phyloP scores from a whole-genome alignment of 768 basidiomycete species.

The Glaciozyma martinii region DNA sequence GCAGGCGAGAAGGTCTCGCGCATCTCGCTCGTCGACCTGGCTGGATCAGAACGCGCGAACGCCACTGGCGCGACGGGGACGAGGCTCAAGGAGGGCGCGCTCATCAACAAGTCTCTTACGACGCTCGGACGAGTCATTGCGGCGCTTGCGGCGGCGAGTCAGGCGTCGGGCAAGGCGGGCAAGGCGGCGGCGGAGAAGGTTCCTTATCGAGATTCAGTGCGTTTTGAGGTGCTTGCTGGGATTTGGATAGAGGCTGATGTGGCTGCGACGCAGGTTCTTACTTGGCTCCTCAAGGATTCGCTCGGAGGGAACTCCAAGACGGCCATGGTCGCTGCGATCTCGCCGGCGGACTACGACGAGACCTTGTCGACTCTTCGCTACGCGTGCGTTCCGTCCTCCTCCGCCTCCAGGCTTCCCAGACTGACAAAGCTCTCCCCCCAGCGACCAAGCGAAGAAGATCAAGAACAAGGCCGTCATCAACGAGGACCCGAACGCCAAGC shows the following conservation, averaged over 20 bases:
- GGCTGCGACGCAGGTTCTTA: slow-evolving; percentile 59
- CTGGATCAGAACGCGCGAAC: slow-evolving; percentile 92
- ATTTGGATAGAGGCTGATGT: slow-evolving; percentile 5
- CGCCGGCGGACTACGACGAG: slow-evolving; percentile 97
- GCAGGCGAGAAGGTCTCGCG: slow-evolving; percentile 98
- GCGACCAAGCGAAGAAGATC: slow-evolving; percentile 81
- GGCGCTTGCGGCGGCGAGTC: slow-evolving; percentile 59
- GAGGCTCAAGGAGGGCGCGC: slow-evolving; percentile 87
- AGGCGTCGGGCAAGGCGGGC: slow-evolving; percentile 60
- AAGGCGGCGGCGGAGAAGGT: slow-evolving; percentile 85
- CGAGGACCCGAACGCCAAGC: slow-evolving; percentile 98
- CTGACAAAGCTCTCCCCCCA: neutral
- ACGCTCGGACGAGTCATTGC: slow-evolving; percentile 98
- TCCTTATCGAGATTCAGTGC: slow-evolving; percentile 92
- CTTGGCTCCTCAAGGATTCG: slow-evolving; percentile 96
- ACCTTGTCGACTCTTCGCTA: slow-evolving; percentile 93
- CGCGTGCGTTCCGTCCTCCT: slow-evolving; percentile 56
- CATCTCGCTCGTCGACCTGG: slow-evolving; percentile 92
- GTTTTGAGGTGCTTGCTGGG: slow-evolving; percentile 35
- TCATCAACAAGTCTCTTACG: slow-evolving; percentile 96
- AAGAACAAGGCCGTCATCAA: slow-evolving; percentile 99
- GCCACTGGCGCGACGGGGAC: slow-evolving; percentile 96
- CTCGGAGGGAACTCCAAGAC: slow-evolving; percentile 93
- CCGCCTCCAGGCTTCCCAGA: neutral
- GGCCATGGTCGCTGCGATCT: slow-evolving; percentile 98